Conservation (phyloP, 2,329 filamentous ascomycete genomes). For the Fusarium marasasianum region DNA sequence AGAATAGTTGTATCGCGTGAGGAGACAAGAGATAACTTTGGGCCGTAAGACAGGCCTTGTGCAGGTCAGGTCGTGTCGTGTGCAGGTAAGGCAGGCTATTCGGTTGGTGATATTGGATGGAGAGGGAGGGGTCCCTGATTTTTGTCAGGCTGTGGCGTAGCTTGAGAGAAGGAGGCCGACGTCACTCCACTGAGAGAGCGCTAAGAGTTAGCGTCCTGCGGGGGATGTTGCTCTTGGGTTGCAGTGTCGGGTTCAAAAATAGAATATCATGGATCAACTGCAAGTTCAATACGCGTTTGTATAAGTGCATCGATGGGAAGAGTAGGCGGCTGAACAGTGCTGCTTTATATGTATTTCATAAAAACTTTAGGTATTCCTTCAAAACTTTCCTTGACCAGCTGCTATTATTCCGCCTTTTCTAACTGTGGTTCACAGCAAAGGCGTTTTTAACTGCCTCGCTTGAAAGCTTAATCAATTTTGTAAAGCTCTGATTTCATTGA, state of each 20-base stretch:
- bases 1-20: neutral
- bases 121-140: slow-evolving; percentile 29
- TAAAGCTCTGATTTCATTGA: neutral
- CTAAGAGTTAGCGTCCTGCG: slow-evolving; percentile 34
- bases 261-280: slow-evolving; percentile 4
- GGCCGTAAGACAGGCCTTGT: slow-evolving; percentile 1
- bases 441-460: neutral
- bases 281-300: too few relatives aligned
- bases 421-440: neutral
- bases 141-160: slow-evolving; percentile 21
- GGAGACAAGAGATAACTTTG: neutral
- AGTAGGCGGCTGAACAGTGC: neutral
- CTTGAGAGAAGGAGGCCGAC: neutral
- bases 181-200: slow-evolving; percentile 30
- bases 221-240: neutral
- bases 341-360: too few relatives aligned
- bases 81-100: slow-evolving; percentile 6
- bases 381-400: neutral
- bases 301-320: neutral
- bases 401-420: neutral
- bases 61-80: slow-evolving; percentile 18
- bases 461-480: neutral
- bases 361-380: neutral
- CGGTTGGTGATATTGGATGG: neutral
- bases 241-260: slow-evolving; percentile 12